Percentiles rank a stretch among this genome's conserved stretches.
phyloP scores from a whole-genome alignment of 208 protist species.

The Crithidia acanthocephali region DNA sequence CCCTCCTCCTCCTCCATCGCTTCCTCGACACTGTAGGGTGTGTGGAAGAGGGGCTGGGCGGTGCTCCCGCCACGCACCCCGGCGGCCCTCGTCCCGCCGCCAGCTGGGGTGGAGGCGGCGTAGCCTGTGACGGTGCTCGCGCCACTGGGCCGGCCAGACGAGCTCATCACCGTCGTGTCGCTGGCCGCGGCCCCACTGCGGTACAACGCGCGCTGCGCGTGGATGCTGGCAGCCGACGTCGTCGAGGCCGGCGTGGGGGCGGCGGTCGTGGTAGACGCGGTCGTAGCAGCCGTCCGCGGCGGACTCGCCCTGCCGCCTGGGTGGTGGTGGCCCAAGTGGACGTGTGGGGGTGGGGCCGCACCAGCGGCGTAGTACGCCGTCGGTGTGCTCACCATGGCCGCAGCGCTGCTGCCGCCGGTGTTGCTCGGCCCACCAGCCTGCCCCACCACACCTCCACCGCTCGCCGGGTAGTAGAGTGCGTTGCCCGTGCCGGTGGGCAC shows the following conservation, averaged over 20 bases:
- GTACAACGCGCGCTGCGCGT: conserved; percentile 16
- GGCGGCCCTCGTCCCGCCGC: neutral
- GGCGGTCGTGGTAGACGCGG: neutral
- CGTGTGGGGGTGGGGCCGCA: conserved; percentile 17
- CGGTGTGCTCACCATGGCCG: neutral
- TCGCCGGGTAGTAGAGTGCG: no score
- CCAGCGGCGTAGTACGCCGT: neutral
- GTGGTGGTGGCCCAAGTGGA: conserved; percentile 28
- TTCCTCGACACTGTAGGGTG: neutral
- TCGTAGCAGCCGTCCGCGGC: neutral
- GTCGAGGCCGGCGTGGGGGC: conserved; percentile 6
- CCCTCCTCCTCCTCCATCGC: neutral
- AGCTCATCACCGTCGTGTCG: conserved; percentile 8
- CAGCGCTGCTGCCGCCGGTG: neutral
- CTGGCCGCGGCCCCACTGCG: conserved; percentile 1
- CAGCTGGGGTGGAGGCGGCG: neutral
- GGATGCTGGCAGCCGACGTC: neutral
- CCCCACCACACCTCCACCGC: neutral
- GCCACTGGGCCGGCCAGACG: conserved; percentile 2
- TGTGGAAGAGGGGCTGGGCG: conserved; percentile 8
- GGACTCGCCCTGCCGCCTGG: neutral
- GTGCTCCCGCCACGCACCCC: neutral
- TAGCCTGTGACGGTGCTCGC: conserved; percentile 4
- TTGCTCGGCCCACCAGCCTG: neutral
- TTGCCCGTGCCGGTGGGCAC: no score